A percentile compares a stretch with the other conserved stretches of the same genome.
These are phyloP conservation scores for Poteriospumella lacustris DNA, from an alignment of 108 stramenopile genomes.

Conservation along the genomic window DNA sequence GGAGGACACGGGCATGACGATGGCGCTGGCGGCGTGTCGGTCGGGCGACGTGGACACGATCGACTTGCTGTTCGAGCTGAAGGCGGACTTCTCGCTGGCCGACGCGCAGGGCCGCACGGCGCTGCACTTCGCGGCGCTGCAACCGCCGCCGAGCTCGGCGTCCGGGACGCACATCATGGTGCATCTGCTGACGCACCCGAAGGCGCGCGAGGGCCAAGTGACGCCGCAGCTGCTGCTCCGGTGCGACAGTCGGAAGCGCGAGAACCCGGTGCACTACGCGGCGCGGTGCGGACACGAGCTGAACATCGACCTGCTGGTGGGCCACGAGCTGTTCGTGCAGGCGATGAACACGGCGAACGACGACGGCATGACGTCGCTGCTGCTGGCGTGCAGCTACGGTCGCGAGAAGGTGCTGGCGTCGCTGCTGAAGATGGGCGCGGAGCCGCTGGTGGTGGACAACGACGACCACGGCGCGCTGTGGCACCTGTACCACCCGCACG, in stretches of 20 bases:
- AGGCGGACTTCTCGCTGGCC: not conserved
- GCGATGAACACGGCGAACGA: not conserved
- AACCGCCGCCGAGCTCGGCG: not conserved
- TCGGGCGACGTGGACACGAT: not conserved
- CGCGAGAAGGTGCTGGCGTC: not conserved
- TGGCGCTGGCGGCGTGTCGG: not conserved
- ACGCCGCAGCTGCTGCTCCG: not conserved
- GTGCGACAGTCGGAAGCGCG: not conserved
- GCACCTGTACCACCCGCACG: not conserved
- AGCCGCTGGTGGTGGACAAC: not conserved
- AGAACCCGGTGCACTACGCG: slow-evolving; percentile 3
- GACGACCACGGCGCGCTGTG: not conserved
- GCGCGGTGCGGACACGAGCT: not conserved
- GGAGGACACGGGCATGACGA: not conserved
- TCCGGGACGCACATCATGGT: too few relatives aligned
- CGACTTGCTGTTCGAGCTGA: not conserved
- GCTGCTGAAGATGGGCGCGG: not conserved
- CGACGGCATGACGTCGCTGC: slow-evolving; percentile 4
- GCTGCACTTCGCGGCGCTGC: slow-evolving; percentile 11
- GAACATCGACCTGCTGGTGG: not conserved
- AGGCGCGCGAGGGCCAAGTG: not conserved
- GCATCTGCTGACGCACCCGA: not conserved
- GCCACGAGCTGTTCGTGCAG: not conserved
- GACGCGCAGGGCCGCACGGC: not conserved
- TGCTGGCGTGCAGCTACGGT: slow-evolving; percentile 13